phyloP scores from a whole-genome alignment of 192 early-diverging fungal species.

The Coemansia sp. region DNA sequence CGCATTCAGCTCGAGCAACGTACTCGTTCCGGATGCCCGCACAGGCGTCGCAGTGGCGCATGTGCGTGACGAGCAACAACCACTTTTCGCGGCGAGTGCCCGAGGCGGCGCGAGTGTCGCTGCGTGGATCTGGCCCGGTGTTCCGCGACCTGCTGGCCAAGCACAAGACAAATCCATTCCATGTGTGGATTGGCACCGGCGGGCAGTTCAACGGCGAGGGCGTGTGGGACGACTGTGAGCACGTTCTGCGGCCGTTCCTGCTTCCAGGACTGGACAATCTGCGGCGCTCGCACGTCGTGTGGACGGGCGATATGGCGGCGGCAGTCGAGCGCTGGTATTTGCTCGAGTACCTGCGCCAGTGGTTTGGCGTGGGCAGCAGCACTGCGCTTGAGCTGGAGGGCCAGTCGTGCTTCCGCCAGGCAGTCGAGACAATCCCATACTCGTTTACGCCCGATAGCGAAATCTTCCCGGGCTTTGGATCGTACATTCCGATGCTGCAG shows the following conservation, averaged over 20 bases:
- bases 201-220: conserved; percentile 66
- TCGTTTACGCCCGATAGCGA: conserved; percentile 80
- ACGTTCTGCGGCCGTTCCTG: conserved; percentile 59
- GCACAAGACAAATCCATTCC: conserved; percentile 63
- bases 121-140: conserved; percentile 45
- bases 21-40: conserved; percentile 45
- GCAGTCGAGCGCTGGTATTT: conserved; percentile 67
- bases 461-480: conserved; percentile 74
- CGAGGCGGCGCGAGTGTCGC: conserved; percentile 24
- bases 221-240: conserved; percentile 58
- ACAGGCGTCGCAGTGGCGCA: conserved; percentile 51
- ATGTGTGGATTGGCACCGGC: conserved; percentile 69
- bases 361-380: conserved; percentile 45
- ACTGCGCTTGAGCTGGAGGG: conserved; percentile 26
- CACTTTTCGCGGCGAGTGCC: conserved; percentile 35
- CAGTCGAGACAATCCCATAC: conserved; percentile 69
- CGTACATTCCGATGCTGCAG: conserved; percentile 66
- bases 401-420: conserved; percentile 58
- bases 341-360: conserved; percentile 57
- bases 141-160: conserved; percentile 58
- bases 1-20: conserved; percentile 33
- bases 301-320: conserved; percentile 58
- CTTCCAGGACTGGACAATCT: conserved; percentile 29
- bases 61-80: conserved; percentile 45
- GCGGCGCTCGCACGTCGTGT: conserved; percentile 50